Base-by-base conservation (phyloP, 2,329 filamentous ascomycete species). In the Fusarium succisae region DNA sequence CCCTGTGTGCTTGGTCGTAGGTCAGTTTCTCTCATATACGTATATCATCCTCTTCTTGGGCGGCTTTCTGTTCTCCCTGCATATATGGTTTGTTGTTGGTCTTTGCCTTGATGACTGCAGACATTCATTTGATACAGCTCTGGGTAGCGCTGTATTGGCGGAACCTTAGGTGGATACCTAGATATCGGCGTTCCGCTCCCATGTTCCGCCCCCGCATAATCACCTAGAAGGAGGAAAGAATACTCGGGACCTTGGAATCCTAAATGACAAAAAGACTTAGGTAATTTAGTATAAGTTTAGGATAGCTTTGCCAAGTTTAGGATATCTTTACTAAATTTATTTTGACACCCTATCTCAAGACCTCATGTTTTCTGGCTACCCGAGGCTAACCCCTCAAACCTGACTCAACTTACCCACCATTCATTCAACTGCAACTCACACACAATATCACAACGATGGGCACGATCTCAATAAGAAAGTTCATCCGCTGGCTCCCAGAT, bases 401-500 rank as follows among this genome's bases (percentile, higher is more conserved):
- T 32, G 44, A 28, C 51, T 55, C 18, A 18, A n/a, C 30, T 39
- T 6, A 14, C 28, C n/a, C n/a, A n/a, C n/a, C n/a, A n/a, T n/a
- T n/a, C n/a, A n/a, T n/a, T 18, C 47, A 32, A 6, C 12, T 32
- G 8, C 6, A 18, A 51, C 47, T 50, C 11, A 32, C 20, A 10
- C 28, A 24, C 0, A 8, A 10, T 15, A 10, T 51, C 22, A n/a
- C n/a, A n/a, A n/a, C n/a, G n/a, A 51, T 51, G 84, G 82, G 79
- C 26, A 85, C 82, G 74, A 88, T 92, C 47, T 92, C 90, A 0
- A 79, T 87, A 58, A 87, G 91, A 51, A 83, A 87, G 55, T 89
- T 86, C 71, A 91, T 92, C 73, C 86, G 86, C 68, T 91, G 89
- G 88, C 82, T 88, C 7, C 87, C 87, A 0, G 85, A 83, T 1